Conservation (phyloP, 2,329 filamentous ascomycete species). For the Exophiala dermatitidis region DNA sequence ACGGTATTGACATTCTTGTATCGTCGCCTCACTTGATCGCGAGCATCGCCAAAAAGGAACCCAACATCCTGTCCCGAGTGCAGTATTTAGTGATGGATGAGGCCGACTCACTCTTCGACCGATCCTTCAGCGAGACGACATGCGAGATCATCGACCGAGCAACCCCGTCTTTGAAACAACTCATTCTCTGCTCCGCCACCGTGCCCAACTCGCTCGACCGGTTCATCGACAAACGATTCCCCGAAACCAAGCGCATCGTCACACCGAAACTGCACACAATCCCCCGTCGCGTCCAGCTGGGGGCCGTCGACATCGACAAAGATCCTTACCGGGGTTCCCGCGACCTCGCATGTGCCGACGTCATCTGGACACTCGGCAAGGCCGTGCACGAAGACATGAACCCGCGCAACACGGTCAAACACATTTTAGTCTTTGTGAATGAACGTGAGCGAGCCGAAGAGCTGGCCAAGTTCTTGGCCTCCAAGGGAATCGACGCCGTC, state of each 20-base stretch:
- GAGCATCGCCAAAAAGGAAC: conserved; percentile 81
- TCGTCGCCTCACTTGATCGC: conserved; percentile 83
- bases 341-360: conserved; percentile 84
- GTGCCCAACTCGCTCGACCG: conserved; percentile 85
- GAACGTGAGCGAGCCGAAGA: conserved; percentile 83
- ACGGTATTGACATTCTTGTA: conserved; percentile 77
- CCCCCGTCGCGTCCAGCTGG: conserved; percentile 85
- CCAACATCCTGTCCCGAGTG: conserved; percentile 86
- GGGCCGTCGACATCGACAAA: conserved; percentile 82
- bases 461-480: conserved; percentile 67
- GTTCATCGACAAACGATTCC: conserved; percentile 73
- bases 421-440: conserved; percentile 93
- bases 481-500: conserved; percentile 82
- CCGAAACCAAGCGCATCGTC: conserved; percentile 74
- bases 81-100: conserved; percentile 86
- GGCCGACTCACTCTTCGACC: conserved; percentile 90
- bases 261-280: conserved; percentile 96
- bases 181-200: conserved; percentile 91
- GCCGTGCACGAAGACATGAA: conserved; percentile 59
- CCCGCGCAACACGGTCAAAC: conserved; percentile 50
- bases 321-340: conserved; percentile 94
- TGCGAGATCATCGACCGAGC: conserved; percentile 74
- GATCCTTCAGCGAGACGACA: conserved; percentile 80
- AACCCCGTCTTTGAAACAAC: conserved; percentile 71
- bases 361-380: conserved; percentile 87